Conservation (phyloP, 371 early-diverging fungal species). For the Syncephalastrum sp. region DNA sequence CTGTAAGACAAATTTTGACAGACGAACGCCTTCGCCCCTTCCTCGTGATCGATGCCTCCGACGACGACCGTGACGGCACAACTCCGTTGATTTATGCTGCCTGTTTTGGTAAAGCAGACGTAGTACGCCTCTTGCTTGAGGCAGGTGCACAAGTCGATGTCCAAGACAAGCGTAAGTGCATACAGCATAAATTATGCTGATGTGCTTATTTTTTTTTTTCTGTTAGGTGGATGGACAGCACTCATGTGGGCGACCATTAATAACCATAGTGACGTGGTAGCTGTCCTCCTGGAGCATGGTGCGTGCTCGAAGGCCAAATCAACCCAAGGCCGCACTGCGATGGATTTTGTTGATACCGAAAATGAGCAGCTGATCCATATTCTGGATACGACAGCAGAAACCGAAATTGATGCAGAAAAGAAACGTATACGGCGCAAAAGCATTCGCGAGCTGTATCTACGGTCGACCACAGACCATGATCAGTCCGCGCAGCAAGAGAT, state of each 20-base stretch:
- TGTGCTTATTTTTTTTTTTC: constrained; percentile 11
- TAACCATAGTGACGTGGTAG: constrained; percentile 72
- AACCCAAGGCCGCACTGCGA: constrained; percentile 70
- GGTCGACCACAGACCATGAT: neutral
- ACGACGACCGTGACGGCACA: constrained; percentile 68
- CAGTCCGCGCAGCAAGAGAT: neutral
- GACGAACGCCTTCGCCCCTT: constrained; percentile 49
- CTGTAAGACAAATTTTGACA: constrained; percentile 68
- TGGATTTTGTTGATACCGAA: constrained; percentile 68
- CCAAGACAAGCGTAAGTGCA: constrained; percentile 68
- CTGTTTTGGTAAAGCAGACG: constrained; percentile 75
- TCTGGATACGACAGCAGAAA: constrained; percentile 15
- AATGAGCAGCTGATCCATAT: constrained; percentile 55
- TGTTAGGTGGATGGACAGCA: constrained; percentile 87
- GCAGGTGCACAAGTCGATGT: constrained; percentile 71
- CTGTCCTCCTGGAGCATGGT: constrained; percentile 72
- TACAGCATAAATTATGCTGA: neutral
- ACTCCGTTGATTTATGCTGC: constrained; percentile 81
- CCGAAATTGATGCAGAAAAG: no score
- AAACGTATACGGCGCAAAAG: no score
- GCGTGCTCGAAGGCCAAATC: constrained; percentile 71
- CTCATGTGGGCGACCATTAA: constrained; percentile 94
- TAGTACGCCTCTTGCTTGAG: constrained; percentile 61
- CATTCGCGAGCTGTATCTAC: no score
- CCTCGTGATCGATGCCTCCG: constrained; percentile 72